Conservation (phyloP, 108 stramenopile species). For the Conticribra weissflogii region DNA sequence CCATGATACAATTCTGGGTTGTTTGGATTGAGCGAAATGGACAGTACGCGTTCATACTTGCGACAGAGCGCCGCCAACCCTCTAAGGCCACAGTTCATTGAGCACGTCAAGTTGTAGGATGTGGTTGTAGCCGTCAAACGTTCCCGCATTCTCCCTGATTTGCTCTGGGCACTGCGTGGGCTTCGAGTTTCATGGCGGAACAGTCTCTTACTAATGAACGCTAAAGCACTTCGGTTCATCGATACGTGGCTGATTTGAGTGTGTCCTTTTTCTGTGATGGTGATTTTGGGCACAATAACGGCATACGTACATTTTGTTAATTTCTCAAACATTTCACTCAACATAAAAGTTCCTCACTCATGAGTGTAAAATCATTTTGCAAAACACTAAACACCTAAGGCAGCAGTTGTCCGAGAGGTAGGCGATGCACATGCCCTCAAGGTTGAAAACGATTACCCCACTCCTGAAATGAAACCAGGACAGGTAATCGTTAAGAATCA, state of each 20-base stretch:
- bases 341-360: too few species aligned
- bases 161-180: conserved; percentile 2
- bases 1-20: too few species aligned
- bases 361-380: too few species aligned
- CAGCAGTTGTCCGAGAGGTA: conserved; percentile 68
- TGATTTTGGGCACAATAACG: conserved; percentile 38
- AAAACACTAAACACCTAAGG: conserved; percentile 31
- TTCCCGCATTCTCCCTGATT: conserved; percentile 35
- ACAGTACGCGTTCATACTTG: conserved; percentile 39
- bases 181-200: conserved; percentile 33
- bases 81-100: conserved; percentile 6
- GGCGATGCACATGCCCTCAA: conserved; percentile 69
- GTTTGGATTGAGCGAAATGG: too few species aligned
- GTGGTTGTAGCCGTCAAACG: conserved; percentile 19
- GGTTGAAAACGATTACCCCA: conserved; percentile 57
- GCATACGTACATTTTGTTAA: conserved; percentile 21
- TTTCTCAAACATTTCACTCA: not conserved
- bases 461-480: conserved; percentile 50
- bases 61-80: conserved; percentile 42
- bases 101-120: conserved; percentile 22
- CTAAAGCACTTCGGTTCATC: conserved; percentile 15
- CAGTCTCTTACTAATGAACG: conserved; percentile 43
- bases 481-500: conserved; percentile 73
- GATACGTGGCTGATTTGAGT: conserved; percentile 33
- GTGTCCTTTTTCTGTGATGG: conserved; percentile 26